These are phyloP conservation scores for Candida silvatica DNA, from an alignment of 805 yeast species.

Conservation along the genomic window DNA sequence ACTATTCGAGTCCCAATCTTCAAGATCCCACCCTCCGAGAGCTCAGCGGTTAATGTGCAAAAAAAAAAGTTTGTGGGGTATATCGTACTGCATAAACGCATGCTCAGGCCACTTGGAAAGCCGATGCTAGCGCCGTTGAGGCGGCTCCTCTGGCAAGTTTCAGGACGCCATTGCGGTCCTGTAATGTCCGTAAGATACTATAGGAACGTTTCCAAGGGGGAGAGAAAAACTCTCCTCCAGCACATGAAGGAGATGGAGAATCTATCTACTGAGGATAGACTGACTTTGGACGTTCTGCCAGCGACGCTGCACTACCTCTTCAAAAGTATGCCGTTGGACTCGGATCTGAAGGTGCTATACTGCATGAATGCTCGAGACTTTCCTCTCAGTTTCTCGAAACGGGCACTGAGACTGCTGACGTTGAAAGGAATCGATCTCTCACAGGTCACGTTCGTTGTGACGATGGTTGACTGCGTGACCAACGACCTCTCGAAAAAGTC, in stretches of 20 bases:
- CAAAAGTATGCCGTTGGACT: constrained; percentile 4
- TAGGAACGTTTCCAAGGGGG: constrained; percentile 1
- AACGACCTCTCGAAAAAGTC: constrained; percentile 1
- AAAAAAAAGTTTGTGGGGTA: too few species aligned
- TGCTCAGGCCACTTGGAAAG: too few species aligned
- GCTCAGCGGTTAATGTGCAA: too few species aligned
- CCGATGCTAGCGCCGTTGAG: too few species aligned
- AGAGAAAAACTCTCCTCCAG: constrained; percentile 1
- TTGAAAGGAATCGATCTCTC: neutral
- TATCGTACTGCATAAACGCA: too few species aligned
- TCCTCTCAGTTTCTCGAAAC: constrained; percentile 13
- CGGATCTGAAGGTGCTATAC: constrained; percentile 8
- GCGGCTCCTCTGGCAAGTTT: too few species aligned
- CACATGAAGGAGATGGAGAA: constrained; percentile 1
- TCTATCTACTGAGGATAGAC: constrained; percentile 2
- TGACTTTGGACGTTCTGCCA: constrained; percentile 6
- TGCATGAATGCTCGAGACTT: constrained; percentile 15
- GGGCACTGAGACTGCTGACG: constrained; percentile 4
- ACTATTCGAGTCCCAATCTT: too few species aligned
- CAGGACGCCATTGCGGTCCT: too few species aligned
- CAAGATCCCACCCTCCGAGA: too few species aligned
- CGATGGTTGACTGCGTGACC: neutral
- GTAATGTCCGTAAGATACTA: neutral
- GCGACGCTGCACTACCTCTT: constrained; percentile 6
- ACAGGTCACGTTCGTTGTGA: constrained; percentile 1